Evolutionary conservation across 345 rosid genomes (phyloP).

Genomic region (Arabidopsis suecica): DNA sequence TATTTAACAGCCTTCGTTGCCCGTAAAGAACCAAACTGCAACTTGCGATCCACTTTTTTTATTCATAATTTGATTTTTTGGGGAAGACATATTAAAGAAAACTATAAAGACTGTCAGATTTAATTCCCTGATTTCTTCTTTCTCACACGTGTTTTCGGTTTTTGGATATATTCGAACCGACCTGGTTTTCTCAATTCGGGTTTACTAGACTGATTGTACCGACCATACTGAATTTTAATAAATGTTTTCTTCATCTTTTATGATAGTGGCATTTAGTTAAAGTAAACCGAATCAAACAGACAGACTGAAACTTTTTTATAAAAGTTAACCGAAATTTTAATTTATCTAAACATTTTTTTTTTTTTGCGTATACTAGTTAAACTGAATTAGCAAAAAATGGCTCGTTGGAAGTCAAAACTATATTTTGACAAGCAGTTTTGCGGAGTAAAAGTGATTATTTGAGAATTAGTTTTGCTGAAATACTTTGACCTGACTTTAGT

Average conservation of each 20-base stretch:
- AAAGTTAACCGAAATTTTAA: no score
- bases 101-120: conserved; percentile 27
- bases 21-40: conserved; percentile 57
- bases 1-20: conserved; percentile 43
- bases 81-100: conserved; percentile 35
- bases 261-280: neutral
- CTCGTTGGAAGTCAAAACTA: neutral
- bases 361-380: no score
- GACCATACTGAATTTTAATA: neutral
- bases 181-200: neutral
- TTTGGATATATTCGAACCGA: conserved; percentile 12
- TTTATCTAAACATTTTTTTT: no score
- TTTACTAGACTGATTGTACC: conserved; percentile 7
- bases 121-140: conserved; percentile 21
- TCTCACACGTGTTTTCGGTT: conserved; percentile 42
- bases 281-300: neutral
- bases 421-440: neutral
- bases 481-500: neutral
- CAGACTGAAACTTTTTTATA: no score
- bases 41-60: conserved; percentile 55
- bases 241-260: neutral
- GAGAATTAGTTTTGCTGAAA: neutral
- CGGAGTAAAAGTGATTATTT: neutral
- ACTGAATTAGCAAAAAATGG: neutral
- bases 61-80: conserved; percentile 30